These are phyloP conservation scores for Puccinia novopanici DNA, from an alignment of 1,284 basidiomycete species.

Conservation along the genomic window DNA sequence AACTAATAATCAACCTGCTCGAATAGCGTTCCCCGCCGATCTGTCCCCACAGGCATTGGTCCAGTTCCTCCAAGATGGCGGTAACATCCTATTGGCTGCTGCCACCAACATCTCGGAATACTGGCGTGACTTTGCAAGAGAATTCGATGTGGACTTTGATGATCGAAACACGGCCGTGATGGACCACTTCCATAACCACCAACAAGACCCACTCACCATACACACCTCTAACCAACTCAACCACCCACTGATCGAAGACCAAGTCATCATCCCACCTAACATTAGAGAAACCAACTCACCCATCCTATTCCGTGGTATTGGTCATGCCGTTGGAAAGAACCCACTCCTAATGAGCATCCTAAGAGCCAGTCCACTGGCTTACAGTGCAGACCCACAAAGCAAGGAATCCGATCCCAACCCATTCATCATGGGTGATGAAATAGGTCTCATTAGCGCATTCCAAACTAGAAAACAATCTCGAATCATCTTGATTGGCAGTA, in stretches of 20 bases:
- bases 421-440: slow-evolving; percentile 72
- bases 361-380: slow-evolving; percentile 67
- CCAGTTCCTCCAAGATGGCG: slow-evolving; percentile 62
- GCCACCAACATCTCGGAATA: slow-evolving; percentile 65
- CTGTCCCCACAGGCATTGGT: slow-evolving; percentile 71
- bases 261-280: slow-evolving; percentile 68
- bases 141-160: slow-evolving; percentile 65
- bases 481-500: slow-evolving; percentile 77
- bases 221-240: slow-evolving; percentile 52
- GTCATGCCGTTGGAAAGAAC: slow-evolving; percentile 73
- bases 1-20: too few species aligned
- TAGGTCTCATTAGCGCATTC: slow-evolving; percentile 81
- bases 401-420: slow-evolving; percentile 63
- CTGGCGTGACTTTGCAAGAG: slow-evolving; percentile 63
- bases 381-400: slow-evolving; percentile 62
- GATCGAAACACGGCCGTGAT: slow-evolving; percentile 60
- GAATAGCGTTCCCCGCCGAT: slow-evolving; percentile 70
- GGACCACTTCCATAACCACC: slow-evolving; percentile 61
- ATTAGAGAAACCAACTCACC: slow-evolving; percentile 59
- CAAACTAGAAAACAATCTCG: slow-evolving; percentile 78
- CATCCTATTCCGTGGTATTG: slow-evolving; percentile 74
- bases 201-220: slow-evolving; percentile 62
- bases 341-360: slow-evolving; percentile 82
- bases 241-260: slow-evolving; percentile 45
- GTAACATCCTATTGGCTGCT: slow-evolving; percentile 82